Evolutionary conservation across 2,329 filamentous ascomycete species (phyloP).

Genomic region (Pseudogymnoascus sp.): DNA sequence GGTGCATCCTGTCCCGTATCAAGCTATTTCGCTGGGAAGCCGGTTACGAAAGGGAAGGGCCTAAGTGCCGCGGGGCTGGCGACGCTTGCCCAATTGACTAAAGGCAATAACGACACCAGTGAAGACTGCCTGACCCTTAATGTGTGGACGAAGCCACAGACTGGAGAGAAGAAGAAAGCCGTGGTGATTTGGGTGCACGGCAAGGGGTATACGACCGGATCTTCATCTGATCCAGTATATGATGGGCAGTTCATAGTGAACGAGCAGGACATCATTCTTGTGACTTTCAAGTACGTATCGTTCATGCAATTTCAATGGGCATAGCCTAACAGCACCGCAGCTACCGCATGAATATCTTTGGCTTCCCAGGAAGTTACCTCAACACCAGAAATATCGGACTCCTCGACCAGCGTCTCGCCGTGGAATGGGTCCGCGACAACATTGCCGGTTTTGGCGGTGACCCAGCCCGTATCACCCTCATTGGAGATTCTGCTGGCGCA

Average conservation of each 20-base stretch:
- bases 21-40: neutral
- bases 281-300: constrained; percentile 42
- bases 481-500: constrained; percentile 49
- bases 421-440: constrained; percentile 57
- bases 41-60: constrained; percentile 15
- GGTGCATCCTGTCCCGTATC: neutral
- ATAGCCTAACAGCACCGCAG: constrained; percentile 19
- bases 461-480: constrained; percentile 46
- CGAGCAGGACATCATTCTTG: constrained; percentile 40
- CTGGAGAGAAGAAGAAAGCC: constrained; percentile 30
- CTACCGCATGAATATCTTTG: constrained; percentile 35
- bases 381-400: constrained; percentile 50
- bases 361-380: constrained; percentile 31
- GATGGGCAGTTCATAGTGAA: constrained; percentile 39
- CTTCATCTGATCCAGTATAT: constrained; percentile 35
- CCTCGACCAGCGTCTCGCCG: constrained; percentile 52
- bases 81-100: constrained; percentile 14
- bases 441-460: constrained; percentile 56
- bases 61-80: constrained; percentile 21
- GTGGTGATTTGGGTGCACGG: constrained; percentile 42
- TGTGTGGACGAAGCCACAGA: constrained; percentile 21
- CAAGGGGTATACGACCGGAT: constrained; percentile 37
- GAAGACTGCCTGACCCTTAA: constrained; percentile 28
- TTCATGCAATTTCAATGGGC: constrained; percentile 23
- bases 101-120: neutral